A percentile compares a stretch with the other conserved stretches of the same genome.
Conservation (phyloP, 768 basidiomycete species). For the Boletus vinaceobasis region DNA sequence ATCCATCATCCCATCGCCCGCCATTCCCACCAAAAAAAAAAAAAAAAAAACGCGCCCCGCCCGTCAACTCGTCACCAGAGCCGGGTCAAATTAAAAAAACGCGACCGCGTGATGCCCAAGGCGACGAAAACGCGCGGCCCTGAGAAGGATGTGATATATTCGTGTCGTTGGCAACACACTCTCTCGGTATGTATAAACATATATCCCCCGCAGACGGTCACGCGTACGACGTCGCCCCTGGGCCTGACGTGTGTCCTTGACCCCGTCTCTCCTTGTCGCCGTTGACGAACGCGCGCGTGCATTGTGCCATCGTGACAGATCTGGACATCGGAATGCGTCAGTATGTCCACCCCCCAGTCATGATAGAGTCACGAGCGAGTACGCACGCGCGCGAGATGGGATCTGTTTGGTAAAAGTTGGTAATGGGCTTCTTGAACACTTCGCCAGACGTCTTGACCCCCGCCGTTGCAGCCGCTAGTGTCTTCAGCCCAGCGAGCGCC, state of each 20-base stretch:
- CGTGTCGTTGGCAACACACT: no score
- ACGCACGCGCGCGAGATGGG: slow-evolving; percentile 90
- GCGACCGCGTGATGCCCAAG: no score
- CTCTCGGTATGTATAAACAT: not conserved
- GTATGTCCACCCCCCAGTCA: not conserved
- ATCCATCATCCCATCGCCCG: no score
- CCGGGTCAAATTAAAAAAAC: no score
- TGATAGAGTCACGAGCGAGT: not conserved
- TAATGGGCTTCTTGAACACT: slow-evolving; percentile 74
- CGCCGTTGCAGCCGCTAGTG: slow-evolving; percentile 49
- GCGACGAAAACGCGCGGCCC: no score
- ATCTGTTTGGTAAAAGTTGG: slow-evolving; percentile 96
- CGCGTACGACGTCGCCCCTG: slow-evolving; percentile 13
- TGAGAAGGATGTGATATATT: no score
- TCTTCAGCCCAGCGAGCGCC: slow-evolving; percentile 64
- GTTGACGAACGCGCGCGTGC: slow-evolving; percentile 81
- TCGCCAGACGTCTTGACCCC: slow-evolving; percentile 54
- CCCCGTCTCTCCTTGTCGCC: slow-evolving; percentile 39
- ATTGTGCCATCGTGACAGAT: slow-evolving; percentile 96
- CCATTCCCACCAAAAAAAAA: no score
- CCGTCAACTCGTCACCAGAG: no score
- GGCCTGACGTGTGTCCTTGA: not conserved
- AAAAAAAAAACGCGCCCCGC: no score
- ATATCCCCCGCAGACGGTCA: slow-evolving; percentile 1
- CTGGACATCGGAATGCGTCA: slow-evolving; percentile 33